Base-by-base conservation (phyloP, 2,329 filamentous ascomycete species). In the Didymella pinodella region DNA sequence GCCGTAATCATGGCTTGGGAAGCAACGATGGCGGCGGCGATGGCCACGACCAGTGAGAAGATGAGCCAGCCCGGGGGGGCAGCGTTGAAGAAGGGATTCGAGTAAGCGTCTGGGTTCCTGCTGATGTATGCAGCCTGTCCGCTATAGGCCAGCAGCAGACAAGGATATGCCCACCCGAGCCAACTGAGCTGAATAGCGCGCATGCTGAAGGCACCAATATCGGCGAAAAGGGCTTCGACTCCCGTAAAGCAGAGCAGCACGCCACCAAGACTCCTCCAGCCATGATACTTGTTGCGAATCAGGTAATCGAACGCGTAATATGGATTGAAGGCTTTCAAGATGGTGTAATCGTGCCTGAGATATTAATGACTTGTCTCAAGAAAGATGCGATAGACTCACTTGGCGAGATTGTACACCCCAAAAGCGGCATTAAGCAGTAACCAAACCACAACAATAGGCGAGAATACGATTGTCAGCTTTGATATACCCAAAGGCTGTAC, bases 1-100 rank as follows among this genome's bases (percentile, higher is more conserved):
- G 86, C 87, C 0, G 90, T 93, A 49, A 93, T 92, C 78, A 93
- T 89, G 16, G 90, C 90, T 65, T 93, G 90, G 5, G 87, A 90
- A 1, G 90, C 90, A 7, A 93, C 90, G 65, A 93, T 86, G 25
- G 89, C 88, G 4, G 89, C 89, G 5, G 90, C 77, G 6, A 92
- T 83, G 0, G 90, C 89, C 47, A 93, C 78, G 3, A 93, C 82
- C 28, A 93, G 78, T 53, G 84, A 86, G 5, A 88, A 88, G 67
- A 89, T 90, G 18, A 92, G 80, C 69, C 85, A 88, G 3, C 88
- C 88, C 0, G 86, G 85, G 0, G 90, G 90, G 0, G 88, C 86
- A 0, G 86, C 84, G 64, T 89, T 86, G 78, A 90, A 93, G 71
- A 94, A 92, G 0, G 91, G 90, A 66, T 93, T 92, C 0, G 83